phyloP scores from a whole-genome alignment of 2,329 filamentous ascomycete genomes.

The Cryphonectria carpinicola region DNA sequence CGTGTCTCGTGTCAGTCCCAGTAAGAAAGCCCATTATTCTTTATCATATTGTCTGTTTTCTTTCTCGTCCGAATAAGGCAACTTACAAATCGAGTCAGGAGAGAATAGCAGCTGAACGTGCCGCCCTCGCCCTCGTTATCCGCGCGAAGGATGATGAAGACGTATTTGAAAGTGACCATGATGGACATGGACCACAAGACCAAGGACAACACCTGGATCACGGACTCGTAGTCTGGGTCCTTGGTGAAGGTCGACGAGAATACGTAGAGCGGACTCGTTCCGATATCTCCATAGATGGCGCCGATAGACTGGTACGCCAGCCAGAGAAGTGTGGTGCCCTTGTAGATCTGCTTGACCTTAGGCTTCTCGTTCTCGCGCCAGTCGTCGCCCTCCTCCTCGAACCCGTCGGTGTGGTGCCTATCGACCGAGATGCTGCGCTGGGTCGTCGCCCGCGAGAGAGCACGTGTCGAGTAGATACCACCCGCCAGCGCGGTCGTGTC shows the following conservation, averaged over 20 bases:
- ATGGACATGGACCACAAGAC: conserved; percentile 70
- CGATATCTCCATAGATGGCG: conserved; percentile 62
- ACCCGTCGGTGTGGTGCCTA: conserved; percentile 15
- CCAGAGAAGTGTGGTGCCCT: conserved; percentile 30
- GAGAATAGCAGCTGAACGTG: conserved; percentile 67
- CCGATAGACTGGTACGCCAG: conserved; percentile 68
- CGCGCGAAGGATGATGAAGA: conserved; percentile 64
- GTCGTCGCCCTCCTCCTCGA: conserved; percentile 31
- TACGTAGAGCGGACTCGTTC: conserved; percentile 66
- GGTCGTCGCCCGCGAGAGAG: conserved; percentile 24
- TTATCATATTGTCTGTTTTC: too few relatives aligned
- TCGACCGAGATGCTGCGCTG: conserved; percentile 26
- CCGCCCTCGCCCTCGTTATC: conserved; percentile 73
- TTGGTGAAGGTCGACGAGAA: conserved; percentile 67
- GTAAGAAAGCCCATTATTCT: too few relatives aligned
- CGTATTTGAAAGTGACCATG: conserved; percentile 71
- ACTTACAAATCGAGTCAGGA: conserved; percentile 59
- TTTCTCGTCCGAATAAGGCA: not conserved
- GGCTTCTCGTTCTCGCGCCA: conserved; percentile 29
- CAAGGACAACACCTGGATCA: conserved; percentile 66
- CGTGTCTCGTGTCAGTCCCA: not conserved
- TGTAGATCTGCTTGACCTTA: conserved; percentile 32
- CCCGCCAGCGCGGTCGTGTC: conserved; percentile 30
- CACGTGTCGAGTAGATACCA: conserved; percentile 31
- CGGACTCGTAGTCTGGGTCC: conserved; percentile 55